Evolutionary conservation across 2,329 filamentous ascomycete species (phyloP).

Genomic region (Trichoderma sp.): DNA sequence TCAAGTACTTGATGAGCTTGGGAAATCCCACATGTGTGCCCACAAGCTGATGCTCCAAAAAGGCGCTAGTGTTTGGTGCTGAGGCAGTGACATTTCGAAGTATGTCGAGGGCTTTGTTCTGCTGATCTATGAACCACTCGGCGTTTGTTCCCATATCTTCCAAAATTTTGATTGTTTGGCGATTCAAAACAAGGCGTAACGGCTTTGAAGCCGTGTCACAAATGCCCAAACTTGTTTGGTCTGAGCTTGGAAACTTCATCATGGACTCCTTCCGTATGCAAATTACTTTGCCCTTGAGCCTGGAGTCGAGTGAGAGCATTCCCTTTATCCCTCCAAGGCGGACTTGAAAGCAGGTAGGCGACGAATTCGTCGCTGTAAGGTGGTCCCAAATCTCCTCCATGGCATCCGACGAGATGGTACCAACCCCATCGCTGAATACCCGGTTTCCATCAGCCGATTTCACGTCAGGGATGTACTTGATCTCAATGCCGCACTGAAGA

Average conservation of each 20-base stretch:
- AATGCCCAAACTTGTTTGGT: conserved; percentile 63
- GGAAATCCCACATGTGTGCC: conserved; percentile 62
- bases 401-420: conserved; percentile 66
- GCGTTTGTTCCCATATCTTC: conserved; percentile 70
- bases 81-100: conserved; percentile 61
- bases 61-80: conserved; percentile 63
- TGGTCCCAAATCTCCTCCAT: conserved; percentile 60
- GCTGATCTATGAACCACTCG: conserved; percentile 63
- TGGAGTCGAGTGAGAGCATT: conserved; percentile 70
- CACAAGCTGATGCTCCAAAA: conserved; percentile 64
- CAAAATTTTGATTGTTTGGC: conserved; percentile 81
- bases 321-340: conserved; percentile 75
- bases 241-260: conserved; percentile 69
- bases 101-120: conserved; percentile 60
- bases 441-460: conserved; percentile 49
- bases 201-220: conserved; percentile 69
- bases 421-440: conserved; percentile 78
- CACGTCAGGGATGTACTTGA: conserved; percentile 51
- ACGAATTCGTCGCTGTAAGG: conserved; percentile 47
- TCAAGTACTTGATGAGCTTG: conserved; percentile 61
- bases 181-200: conserved; percentile 71
- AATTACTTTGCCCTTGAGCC: conserved; percentile 59
- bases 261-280: conserved; percentile 69
- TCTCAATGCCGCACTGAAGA: conserved; percentile 37
- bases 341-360: conserved; percentile 72